Evolutionary conservation across 257 asterid species (phyloP), one percentile per base, ranked within the genome.

Genomic region (Pogostemon cablin): DNA sequence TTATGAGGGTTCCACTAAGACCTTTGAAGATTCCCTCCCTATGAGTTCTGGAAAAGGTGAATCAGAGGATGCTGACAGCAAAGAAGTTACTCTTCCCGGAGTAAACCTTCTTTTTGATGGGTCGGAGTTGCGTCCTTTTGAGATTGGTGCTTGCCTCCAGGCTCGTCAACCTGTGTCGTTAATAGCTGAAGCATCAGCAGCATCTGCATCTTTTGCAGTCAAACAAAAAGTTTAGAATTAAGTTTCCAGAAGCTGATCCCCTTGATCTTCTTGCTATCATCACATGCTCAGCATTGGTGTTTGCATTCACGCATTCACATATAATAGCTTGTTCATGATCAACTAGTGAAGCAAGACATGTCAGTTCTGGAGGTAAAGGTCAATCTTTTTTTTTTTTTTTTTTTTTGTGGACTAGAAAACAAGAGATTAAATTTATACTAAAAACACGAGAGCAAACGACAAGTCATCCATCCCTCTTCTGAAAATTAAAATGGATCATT

Each of bases 61-160:
- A 61, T 59, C 88, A 50, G 98, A 95, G 75, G 96, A 89, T 71
- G 80, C 75, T 61, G 97, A 88, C 78, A 84, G 87, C 87, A 88
- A 84, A 86, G 99, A 95, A 83, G 93, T 89, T 69, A 83, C 81
- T 72, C 89, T 87, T 64, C 99, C 97, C 6, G 98, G 98, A 62
- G 96, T 89, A 65, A 89, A 89, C 80, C 98, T 95, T 86, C 83
- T 95, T 25, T 95, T 88, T 62, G 99, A 95, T 76, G 99, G 99
- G 61, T 82, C 86, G 53, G 96, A 85, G 81, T 78, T 95, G 82
- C 87, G 85, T 43, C 98, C 99, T 61, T 95, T 91, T 43, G 99
- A 95, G 71, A 91, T 95, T 40, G 96, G 97, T 60, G 97, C 96
- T 67, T 95, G 99, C 80, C 84, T 91, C 75, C 99, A 95, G 85